Conservation (phyloP, 257 asterid genomes). For the Solanum sitiens region DNA sequence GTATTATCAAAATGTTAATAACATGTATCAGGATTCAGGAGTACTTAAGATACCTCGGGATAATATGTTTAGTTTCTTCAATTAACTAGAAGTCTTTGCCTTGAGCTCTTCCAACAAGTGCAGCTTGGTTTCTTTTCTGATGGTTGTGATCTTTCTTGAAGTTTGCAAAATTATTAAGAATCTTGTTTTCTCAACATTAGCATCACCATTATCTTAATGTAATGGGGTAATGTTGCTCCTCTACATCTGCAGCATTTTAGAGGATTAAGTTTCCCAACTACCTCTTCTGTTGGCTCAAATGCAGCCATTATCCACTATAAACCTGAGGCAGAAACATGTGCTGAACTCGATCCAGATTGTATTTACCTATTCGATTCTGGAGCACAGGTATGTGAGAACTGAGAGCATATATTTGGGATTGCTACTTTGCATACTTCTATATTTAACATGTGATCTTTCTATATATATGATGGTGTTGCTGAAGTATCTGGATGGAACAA, state of each 20-base stretch:
- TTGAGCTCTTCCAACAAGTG: neutral
- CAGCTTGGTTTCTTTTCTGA: neutral
- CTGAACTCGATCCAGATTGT: constrained; percentile 73
- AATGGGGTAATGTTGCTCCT: neutral
- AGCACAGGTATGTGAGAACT: constrained; percentile 62
- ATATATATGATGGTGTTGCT: constrained; percentile 3
- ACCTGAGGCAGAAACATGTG: constrained; percentile 72
- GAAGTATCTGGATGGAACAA: constrained; percentile 95
- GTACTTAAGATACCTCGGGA: neutral
- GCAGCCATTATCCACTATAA: constrained; percentile 85
- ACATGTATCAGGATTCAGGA: neutral
- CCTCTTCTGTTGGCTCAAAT: constrained; percentile 93
- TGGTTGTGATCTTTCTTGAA: neutral
- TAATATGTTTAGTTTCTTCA: neutral
- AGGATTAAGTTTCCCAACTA: constrained; percentile 93
- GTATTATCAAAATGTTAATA: neutral
- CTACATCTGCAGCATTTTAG: constrained; percentile 52
- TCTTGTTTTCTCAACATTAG: neutral
- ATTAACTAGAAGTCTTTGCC: neutral
- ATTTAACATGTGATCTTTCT: neutral
- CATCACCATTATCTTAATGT: neutral
- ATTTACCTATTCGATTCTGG: constrained; percentile 94
- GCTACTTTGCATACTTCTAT: neutral
- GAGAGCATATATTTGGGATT: neutral
- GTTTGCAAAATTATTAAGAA: neutral